These are phyloP conservation scores for Annona squamosa DNA, from an alignment of 164 flowering plant species.

Conservation along the genomic window DNA sequence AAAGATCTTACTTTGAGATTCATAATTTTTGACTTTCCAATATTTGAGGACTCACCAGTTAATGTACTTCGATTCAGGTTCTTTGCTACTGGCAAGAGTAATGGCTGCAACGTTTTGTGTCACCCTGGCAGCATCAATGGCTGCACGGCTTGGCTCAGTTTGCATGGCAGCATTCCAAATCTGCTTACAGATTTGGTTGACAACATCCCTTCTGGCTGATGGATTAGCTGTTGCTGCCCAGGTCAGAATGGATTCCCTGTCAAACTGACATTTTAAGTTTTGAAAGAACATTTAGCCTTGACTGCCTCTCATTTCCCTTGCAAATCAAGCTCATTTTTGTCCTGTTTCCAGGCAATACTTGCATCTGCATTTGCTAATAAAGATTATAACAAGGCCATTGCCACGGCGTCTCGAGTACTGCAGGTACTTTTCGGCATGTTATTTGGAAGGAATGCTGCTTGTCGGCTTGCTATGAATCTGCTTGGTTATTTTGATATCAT, in stretches of 20 bases:
- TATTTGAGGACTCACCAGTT: neutral
- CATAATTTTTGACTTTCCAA: neutral
- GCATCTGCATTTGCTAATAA: slow-evolving; percentile 81
- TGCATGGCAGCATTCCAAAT: slow-evolving; percentile 97
- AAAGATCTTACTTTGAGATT: neutral
- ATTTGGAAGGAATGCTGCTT: neutral
- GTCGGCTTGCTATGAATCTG: neutral
- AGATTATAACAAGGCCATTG: slow-evolving; percentile 53
- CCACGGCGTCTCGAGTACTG: slow-evolving; percentile 64
- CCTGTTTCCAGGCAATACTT: slow-evolving; percentile 59
- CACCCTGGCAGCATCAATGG: slow-evolving; percentile 84
- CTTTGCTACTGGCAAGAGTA: slow-evolving; percentile 55
- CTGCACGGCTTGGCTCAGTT: slow-evolving; percentile 73
- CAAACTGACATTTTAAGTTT: neutral
- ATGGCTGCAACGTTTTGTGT: slow-evolving; percentile 88
- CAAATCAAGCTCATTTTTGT: neutral
- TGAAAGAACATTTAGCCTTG: neutral
- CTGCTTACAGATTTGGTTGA: slow-evolving; percentile 87
- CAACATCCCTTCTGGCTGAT: slow-evolving; percentile 85
- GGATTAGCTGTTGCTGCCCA: slow-evolving; percentile 86
- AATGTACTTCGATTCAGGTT: slow-evolving; percentile 36
- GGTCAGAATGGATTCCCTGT: slow-evolving; percentile 25
- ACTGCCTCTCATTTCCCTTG: neutral
- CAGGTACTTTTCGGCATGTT: slow-evolving; percentile 40
- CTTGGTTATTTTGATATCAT: neutral